These are phyloP conservation scores for Stachybotrys chartarum DNA, from an alignment of 2,329 filamentous ascomycete genomes.

Conservation along the genomic window DNA sequence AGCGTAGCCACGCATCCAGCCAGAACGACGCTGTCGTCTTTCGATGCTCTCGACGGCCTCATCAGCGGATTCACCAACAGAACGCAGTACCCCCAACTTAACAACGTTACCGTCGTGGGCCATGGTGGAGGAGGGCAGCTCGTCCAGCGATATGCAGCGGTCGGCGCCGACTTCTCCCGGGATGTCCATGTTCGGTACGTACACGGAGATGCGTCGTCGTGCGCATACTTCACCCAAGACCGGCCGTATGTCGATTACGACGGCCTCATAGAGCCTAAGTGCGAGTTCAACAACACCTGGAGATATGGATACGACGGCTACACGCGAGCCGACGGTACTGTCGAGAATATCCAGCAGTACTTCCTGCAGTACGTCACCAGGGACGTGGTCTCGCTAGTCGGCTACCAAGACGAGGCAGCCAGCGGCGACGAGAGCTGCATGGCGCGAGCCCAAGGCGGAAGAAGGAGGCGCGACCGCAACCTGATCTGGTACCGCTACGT, in stretches of 20 bases:
- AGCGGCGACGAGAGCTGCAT: constrained; percentile 2
- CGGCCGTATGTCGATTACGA: not conserved
- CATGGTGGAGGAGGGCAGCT: constrained; percentile 7
- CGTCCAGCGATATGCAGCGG: constrained; percentile 4
- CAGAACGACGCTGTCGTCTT: constrained; percentile 1
- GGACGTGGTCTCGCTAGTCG: not conserved
- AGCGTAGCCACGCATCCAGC: constrained; percentile 1
- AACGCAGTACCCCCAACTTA: constrained; percentile 2
- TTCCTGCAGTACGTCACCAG: not conserved
- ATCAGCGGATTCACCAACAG: constrained; percentile 1
- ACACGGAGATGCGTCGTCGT: constrained; percentile 6
- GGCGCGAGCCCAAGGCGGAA: constrained; percentile 2
- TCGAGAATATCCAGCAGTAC: not conserved
- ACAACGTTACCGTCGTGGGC: constrained; percentile 5
- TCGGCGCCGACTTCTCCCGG: not conserved
- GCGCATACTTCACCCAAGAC: constrained; percentile 7
- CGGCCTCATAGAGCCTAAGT: not conserved
- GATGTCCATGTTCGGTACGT: constrained; percentile 7
- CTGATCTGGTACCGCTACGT: constrained; percentile 5
- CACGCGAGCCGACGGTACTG: not conserved
- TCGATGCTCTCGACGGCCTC: constrained; percentile 6
- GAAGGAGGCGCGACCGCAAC: constrained; percentile 2
- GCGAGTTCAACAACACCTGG: constrained; percentile 2
- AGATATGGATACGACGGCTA: constrained; percentile 3
- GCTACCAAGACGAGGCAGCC: not conserved